Conservation (phyloP, 2,329 filamentous ascomycete genomes). For the Penicillium sp. region DNA sequence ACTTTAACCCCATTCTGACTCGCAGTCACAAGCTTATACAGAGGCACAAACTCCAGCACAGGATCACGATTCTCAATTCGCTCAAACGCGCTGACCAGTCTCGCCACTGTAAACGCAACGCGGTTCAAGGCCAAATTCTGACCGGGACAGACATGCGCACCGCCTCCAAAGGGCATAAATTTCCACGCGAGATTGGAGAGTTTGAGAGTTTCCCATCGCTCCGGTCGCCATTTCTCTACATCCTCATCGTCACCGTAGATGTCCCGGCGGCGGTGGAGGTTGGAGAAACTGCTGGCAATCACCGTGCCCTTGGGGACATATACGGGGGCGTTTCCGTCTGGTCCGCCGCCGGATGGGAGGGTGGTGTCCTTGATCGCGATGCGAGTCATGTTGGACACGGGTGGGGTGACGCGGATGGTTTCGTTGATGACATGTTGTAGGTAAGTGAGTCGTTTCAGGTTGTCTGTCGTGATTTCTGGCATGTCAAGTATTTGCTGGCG, state of each 20-base stretch:
- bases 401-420: slow-evolving; percentile 50
- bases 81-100: neutral
- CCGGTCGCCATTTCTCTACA: slow-evolving; percentile 14
- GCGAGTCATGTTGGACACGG: slow-evolving; percentile 43
- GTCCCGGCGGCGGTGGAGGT: slow-evolving; percentile 67
- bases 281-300: slow-evolving; percentile 63
- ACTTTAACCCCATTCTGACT: slow-evolving; percentile 13
- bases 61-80: slow-evolving; percentile 10
- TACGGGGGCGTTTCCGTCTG: slow-evolving; percentile 50
- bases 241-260: slow-evolving; percentile 45
- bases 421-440: slow-evolving; percentile 16
- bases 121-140: slow-evolving; percentile 13
- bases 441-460: slow-evolving; percentile 11
- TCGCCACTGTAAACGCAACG: slow-evolving; percentile 6
- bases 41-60: slow-evolving; percentile 3
- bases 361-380: slow-evolving; percentile 33
- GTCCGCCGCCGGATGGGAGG: slow-evolving; percentile 12
- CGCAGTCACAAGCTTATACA: slow-evolving; percentile 12
- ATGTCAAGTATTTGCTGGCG: slow-evolving; percentile 22
- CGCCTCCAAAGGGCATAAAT: slow-evolving; percentile 26
- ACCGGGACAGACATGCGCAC: slow-evolving; percentile 23
- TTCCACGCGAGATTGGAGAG: slow-evolving; percentile 47
- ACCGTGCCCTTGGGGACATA: slow-evolving; percentile 63
- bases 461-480: slow-evolving; percentile 28
- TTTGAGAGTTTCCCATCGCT: slow-evolving; percentile 32